Conservation (phyloP, 2,329 filamentous ascomycete genomes). For the Fusarium sulawesiense region DNA sequence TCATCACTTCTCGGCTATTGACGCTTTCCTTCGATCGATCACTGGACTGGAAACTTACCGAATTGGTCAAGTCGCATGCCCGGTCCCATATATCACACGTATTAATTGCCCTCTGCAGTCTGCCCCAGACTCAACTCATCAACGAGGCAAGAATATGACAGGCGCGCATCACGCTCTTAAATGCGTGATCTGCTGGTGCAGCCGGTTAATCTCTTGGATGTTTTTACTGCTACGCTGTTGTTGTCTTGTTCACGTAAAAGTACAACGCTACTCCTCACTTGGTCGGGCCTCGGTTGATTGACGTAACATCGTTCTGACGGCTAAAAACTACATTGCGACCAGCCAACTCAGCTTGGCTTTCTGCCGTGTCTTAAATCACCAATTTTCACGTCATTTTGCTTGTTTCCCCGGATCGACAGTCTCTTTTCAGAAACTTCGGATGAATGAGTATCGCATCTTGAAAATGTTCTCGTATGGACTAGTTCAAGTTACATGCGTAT, state of each 20-base stretch:
- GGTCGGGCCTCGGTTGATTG: not conserved
- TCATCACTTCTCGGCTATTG: not conserved
- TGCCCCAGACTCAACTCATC: not conserved
- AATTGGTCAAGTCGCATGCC: not conserved
- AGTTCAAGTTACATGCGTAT: not conserved
- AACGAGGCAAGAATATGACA: not conserved
- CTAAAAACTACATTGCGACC: not conserved
- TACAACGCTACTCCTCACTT: not conserved
- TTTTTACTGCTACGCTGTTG: not conserved
- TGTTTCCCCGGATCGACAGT: not conserved
- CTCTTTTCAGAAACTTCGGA: not conserved
- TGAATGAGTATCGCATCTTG: not conserved
- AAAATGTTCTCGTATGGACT: not conserved
- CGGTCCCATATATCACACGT: not conserved
- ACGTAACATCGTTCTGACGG: conserved; percentile 3
- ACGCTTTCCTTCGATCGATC: not conserved
- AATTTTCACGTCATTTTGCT: not conserved
- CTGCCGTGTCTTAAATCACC: not conserved
- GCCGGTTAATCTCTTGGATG: not conserved
- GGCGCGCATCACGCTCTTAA: conserved; percentile 2
- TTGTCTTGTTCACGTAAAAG: not conserved
- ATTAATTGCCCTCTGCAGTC: not conserved
- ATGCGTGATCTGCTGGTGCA: not conserved
- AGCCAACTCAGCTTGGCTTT: not conserved
- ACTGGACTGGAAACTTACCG: not conserved